A percentile compares a stretch with the other conserved stretches of the same genome.
phyloP scores from a whole-genome alignment of 768 basidiomycete genomes.

The Tephrocybe sp. region DNA sequence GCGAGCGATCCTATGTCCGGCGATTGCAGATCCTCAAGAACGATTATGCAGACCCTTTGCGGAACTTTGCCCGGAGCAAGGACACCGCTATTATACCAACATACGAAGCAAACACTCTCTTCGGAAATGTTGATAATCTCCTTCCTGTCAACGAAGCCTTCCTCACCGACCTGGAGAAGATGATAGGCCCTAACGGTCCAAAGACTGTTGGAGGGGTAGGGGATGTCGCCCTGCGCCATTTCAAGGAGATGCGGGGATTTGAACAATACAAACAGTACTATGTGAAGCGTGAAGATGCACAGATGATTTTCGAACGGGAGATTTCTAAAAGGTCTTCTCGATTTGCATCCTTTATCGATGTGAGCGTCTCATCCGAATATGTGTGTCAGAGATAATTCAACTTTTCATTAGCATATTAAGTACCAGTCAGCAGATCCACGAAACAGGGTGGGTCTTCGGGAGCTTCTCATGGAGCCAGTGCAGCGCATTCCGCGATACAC shows the following conservation, averaged over 20 bases:
- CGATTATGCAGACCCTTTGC: conserved; percentile 90
- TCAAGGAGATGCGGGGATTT: conserved; percentile 81
- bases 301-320: conserved; percentile 83
- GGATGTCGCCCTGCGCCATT: conserved; percentile 84
- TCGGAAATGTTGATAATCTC: conserved; percentile 91
- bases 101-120: conserved; percentile 92
- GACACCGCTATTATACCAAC: conserved; percentile 84
- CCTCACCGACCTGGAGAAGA: conserved; percentile 77
- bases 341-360: conserved; percentile 87
- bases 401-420: conserved; percentile 68
- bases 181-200: conserved; percentile 62
- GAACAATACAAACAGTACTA: conserved; percentile 93
- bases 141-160: conserved; percentile 90
- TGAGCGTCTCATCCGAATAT: conserved; percentile 37
- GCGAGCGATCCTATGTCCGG: conserved; percentile 87
- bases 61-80: conserved; percentile 80
- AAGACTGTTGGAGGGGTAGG: conserved; percentile 67
- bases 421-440: conserved; percentile 72
- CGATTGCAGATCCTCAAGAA: conserved; percentile 80
- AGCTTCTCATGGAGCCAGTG: conserved; percentile 94
- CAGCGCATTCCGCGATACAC: conserved; percentile 96
- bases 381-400: conserved; percentile 7
- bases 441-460: conserved; percentile 86
- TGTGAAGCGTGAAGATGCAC: conserved; percentile 90
- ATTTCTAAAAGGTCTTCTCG: conserved; percentile 76